These are phyloP conservation scores for Verticillium klebahnii DNA, from an alignment of 2,329 filamentous ascomycete species.

Conservation along the genomic window DNA sequence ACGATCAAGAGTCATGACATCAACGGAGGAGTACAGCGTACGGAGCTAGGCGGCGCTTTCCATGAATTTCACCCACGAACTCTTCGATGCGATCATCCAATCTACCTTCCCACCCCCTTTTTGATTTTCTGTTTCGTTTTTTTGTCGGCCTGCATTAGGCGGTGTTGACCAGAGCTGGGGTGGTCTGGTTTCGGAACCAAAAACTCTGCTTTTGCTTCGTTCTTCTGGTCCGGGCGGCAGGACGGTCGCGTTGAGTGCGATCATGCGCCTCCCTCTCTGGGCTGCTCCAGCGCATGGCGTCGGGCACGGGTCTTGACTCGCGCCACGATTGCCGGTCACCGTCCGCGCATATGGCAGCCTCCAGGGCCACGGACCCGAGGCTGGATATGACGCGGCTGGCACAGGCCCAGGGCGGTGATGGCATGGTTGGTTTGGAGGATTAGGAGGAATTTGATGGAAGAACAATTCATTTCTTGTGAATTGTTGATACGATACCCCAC, in stretches of 20 bases:
- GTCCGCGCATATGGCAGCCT: not conserved
- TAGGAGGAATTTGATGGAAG: slow-evolving; percentile 10
- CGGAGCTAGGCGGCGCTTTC: not conserved
- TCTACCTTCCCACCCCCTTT: slow-evolving; percentile 7
- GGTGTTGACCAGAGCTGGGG: not conserved
- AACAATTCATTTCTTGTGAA: slow-evolving; percentile 12
- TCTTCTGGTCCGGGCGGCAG: not conserved
- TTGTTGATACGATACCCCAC: slow-evolving; percentile 13
- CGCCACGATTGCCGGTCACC: not conserved
- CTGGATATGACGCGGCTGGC: not conserved
- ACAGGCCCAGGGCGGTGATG: not conserved
- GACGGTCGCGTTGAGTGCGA: not conserved
- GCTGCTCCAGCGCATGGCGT: not conserved
- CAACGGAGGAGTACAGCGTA: not conserved
- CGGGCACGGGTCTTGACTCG: not conserved
- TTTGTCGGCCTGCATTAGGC: not conserved
- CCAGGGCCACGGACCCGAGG: not conserved
- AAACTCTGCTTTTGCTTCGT: not conserved
- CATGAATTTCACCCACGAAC: slow-evolving; percentile 2
- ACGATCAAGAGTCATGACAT: slow-evolving; percentile 1
- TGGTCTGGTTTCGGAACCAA: not conserved
- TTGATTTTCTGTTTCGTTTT: slow-evolving; percentile 3
- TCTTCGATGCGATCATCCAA: slow-evolving; percentile 10
- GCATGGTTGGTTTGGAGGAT: slow-evolving; percentile 7
- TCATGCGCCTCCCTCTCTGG: not conserved